These are phyloP conservation scores for Zoysia japonica DNA, from an alignment of 176 grass and related monocot genomes.

Conservation along the genomic window DNA sequence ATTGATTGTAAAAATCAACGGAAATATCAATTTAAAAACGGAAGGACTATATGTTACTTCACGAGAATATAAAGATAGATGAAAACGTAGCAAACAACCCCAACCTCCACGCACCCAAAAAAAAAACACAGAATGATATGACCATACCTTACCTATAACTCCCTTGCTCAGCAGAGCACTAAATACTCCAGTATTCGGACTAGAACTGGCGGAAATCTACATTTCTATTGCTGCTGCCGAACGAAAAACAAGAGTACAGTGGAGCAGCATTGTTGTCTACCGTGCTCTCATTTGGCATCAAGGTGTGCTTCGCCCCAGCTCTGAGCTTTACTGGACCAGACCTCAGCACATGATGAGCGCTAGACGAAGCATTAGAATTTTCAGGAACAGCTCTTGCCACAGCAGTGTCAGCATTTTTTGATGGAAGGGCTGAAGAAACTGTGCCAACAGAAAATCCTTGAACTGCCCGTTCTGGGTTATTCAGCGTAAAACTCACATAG, in stretches of 20 bases:
- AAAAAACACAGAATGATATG: not conserved
- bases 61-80: not conserved
- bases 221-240: slow-evolving; percentile 24
- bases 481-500: slow-evolving; percentile 18
- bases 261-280: slow-evolving; percentile 32
- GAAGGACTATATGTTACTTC: not conserved
- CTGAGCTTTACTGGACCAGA: slow-evolving; percentile 52
- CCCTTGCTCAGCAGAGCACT: not conserved
- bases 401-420: slow-evolving; percentile 28
- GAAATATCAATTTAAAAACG: too few species aligned
- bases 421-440: slow-evolving; percentile 15
- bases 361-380: slow-evolving; percentile 32
- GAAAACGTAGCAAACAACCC: not conserved
- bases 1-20: too few species aligned
- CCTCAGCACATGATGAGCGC: slow-evolving; percentile 31
- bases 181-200: slow-evolving; percentile 11
- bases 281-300: slow-evolving; percentile 48
- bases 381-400: slow-evolving; percentile 24
- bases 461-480: slow-evolving; percentile 19
- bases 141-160: slow-evolving; percentile 27
- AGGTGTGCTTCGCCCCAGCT: slow-evolving; percentile 52
- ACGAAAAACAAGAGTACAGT: slow-evolving; percentile 48
- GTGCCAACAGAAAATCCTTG: slow-evolving; percentile 24
- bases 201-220: slow-evolving; percentile 30
- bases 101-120: not conserved